Conservation (phyloP, 225 moss, liverwort and hornwort species). For the Polytrichum formosum region DNA sequence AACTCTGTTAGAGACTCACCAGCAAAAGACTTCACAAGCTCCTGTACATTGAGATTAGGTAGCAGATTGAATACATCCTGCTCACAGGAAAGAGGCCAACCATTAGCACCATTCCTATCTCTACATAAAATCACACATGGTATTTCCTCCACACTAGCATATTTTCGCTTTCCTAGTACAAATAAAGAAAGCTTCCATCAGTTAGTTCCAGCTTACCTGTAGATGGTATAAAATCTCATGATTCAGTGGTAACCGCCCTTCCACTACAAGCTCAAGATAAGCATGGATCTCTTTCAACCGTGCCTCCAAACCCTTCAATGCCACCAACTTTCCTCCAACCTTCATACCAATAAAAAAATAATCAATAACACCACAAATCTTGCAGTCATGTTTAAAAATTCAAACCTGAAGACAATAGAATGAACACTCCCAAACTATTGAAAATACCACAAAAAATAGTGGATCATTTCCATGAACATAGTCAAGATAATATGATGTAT, state of each 20-base stretch:
- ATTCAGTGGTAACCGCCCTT: slow-evolving; percentile 88
- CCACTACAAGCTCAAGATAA: slow-evolving; percentile 93
- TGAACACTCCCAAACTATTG: too few relatives aligned
- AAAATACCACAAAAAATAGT: too few relatives aligned
- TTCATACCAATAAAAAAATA: slow-evolving; percentile 14
- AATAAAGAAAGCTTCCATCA: not conserved
- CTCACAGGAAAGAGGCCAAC: slow-evolving; percentile 12
- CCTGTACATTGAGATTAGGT: slow-evolving; percentile 94
- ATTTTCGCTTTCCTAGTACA: too few relatives aligned
- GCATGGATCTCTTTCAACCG: slow-evolving; percentile 94
- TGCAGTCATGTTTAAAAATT: not conserved
- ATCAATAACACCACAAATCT: not conserved
- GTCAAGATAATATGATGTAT: not conserved
- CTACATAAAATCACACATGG: not conserved
- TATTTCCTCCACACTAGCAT: too few relatives aligned
- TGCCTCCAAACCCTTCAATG: slow-evolving; percentile 95
- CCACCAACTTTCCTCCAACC: slow-evolving; percentile 97
- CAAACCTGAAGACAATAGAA: too few relatives aligned
- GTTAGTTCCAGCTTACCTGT: slow-evolving; percentile 47
- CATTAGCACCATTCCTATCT: not conserved
- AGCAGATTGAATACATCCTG: slow-evolving; percentile 99
- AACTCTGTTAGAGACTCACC: slow-evolving; percentile 40
- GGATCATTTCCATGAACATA: not conserved
- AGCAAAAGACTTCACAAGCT: slow-evolving; percentile 93
- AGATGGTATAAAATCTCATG: slow-evolving; percentile 97